These are phyloP conservation scores for Pseudonitzschia pungens DNA, from an alignment of 108 stramenopile genomes.

Conservation along the genomic window DNA sequence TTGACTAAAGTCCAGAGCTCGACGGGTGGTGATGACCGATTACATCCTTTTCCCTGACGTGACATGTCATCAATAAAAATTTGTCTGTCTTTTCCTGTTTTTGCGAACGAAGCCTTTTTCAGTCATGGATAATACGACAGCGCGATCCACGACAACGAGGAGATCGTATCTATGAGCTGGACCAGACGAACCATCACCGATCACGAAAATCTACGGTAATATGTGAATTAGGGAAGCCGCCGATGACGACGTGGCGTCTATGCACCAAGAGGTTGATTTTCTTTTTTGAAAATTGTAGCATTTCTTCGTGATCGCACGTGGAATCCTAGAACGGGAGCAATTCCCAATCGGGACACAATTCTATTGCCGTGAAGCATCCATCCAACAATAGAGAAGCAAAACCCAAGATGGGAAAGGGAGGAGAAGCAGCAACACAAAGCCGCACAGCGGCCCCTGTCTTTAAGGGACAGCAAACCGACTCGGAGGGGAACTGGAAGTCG, in stretches of 20 bases:
- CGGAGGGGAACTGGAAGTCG: constrained; percentile 57
- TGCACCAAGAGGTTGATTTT: not conserved
- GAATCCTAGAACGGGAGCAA: not conserved
- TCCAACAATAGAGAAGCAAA: not conserved
- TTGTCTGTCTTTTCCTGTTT: too few species aligned
- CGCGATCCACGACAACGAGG: not conserved
- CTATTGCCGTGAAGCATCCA: not conserved
- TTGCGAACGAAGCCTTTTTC: not conserved
- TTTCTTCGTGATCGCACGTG: not conserved
- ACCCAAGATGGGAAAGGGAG: constrained; percentile 58
- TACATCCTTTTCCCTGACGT: not conserved
- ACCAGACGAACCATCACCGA: not conserved
- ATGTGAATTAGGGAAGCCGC: not conserved
- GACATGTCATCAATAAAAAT: not conserved
- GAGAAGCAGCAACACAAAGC: constrained; percentile 25
- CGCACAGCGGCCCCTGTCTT: constrained; percentile 39
- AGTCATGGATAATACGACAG: not conserved
- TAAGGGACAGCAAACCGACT: constrained; percentile 37
- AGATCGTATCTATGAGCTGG: not conserved
- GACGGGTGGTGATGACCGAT: not conserved
- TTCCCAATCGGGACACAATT: not conserved
- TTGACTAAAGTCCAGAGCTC: not conserved
- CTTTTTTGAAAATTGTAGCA: not conserved
- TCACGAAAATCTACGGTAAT: not conserved
- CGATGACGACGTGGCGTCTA: not conserved